These are phyloP conservation scores for Tylopilus subfusipes DNA, from an alignment of 768 basidiomycete genomes.

Conservation along the genomic window DNA sequence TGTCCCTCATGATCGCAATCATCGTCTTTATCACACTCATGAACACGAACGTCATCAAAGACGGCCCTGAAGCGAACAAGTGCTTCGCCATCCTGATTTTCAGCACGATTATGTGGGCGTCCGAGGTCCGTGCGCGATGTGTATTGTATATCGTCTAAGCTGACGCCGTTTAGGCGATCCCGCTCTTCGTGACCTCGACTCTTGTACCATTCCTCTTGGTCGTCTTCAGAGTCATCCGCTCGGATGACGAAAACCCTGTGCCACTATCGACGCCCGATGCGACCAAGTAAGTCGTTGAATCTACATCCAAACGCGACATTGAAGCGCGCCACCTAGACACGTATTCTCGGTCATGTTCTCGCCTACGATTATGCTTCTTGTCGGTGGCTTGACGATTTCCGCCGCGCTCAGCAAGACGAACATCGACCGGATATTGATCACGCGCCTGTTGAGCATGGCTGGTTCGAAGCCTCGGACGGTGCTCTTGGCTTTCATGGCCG, in stretches of 20 bases:
- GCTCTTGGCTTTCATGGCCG: constrained; percentile 90
- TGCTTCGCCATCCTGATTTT: constrained; percentile 89
- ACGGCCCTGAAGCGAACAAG: constrained; percentile 70
- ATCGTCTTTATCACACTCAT: constrained; percentile 58
- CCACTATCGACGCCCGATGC: constrained; percentile 63
- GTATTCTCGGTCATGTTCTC: constrained; percentile 96
- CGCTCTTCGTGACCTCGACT: constrained; percentile 94
- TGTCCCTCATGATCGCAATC: constrained; percentile 57
- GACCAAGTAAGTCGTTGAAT: constrained; percentile 61
- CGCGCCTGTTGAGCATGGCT: constrained; percentile 84
- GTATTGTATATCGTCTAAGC: neutral
- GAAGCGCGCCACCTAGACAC: constrained; percentile 46
- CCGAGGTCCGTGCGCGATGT: constrained; percentile 59
- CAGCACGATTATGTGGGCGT: constrained; percentile 93
- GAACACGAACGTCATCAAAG: constrained; percentile 51
- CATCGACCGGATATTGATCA: constrained; percentile 89
- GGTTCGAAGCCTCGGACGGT: constrained; percentile 85
- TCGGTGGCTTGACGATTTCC: constrained; percentile 97
- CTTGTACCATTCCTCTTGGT: constrained; percentile 86
- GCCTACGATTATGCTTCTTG: constrained; percentile 96
- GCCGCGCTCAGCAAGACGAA: constrained; percentile 94
- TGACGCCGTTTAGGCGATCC: constrained; percentile 69
- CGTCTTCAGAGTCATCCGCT: constrained; percentile 72
- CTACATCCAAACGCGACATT: neutral
- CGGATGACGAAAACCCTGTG: constrained; percentile 41